Conservation (phyloP, 1,139 yeast genomes). For the Geotrichum histeridarum region DNA sequence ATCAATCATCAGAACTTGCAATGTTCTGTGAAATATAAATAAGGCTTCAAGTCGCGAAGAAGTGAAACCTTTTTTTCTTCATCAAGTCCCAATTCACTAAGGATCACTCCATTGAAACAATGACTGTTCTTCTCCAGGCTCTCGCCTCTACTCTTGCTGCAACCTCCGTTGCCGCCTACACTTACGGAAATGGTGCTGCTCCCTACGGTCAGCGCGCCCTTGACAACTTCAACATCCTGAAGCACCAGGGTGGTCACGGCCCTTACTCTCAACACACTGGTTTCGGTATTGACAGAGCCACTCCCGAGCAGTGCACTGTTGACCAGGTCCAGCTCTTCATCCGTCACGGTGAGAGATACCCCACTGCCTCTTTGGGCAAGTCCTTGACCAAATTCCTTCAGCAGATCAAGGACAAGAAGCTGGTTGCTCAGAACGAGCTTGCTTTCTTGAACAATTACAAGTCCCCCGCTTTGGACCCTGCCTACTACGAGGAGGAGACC, state of each 20-base stretch:
- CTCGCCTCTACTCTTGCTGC: not conserved
- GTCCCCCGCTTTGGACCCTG: constrained; percentile 28
- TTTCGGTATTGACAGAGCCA: constrained; percentile 41
- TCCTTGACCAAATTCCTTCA: constrained; percentile 4
- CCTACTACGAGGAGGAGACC: constrained; percentile 9
- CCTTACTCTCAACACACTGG: constrained; percentile 44
- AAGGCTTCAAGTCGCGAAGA: too few relatives aligned
- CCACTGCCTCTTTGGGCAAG: constrained; percentile 28
- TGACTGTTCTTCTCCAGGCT: not conserved
- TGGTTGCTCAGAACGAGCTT: constrained; percentile 32
- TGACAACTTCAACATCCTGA: constrained; percentile 34
- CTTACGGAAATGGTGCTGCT: not conserved
- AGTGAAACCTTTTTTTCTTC: too few relatives aligned
- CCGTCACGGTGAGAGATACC: constrained; percentile 73
- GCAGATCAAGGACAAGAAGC: constrained; percentile 18
- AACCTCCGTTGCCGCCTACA: not conserved
- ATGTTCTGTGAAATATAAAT: too few relatives aligned
- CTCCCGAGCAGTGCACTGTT: constrained; percentile 47
- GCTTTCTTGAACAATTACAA: constrained; percentile 31
- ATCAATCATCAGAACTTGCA: too few relatives aligned
- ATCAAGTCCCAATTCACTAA: too few relatives aligned
- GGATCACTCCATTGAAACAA: not conserved
- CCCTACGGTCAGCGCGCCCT: constrained; percentile 27
- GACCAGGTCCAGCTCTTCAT: constrained; percentile 33
- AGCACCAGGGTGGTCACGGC: constrained; percentile 43